Conservation (phyloP, 129 eudicot genomes). For the Flaveria bidentis region DNA sequence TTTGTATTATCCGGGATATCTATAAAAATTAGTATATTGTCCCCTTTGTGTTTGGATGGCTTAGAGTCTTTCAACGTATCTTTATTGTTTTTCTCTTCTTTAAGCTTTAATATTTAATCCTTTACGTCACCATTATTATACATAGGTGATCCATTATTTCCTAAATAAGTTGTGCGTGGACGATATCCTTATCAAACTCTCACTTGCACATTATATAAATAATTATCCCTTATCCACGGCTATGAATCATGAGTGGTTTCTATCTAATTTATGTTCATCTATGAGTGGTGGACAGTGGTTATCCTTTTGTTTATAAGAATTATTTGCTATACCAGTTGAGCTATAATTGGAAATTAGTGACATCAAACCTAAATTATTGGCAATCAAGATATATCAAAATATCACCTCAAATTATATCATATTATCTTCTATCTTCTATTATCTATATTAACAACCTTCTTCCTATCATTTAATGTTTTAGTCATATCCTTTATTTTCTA, state of each 20-base stretch:
- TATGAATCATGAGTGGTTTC: not conserved
- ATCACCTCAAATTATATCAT: conserved; percentile 1
- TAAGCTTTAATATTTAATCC: not conserved
- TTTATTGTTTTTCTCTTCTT: not conserved
- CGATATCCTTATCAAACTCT: conserved; percentile 12
- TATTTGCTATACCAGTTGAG: conserved; percentile 6
- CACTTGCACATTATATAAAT: not conserved
- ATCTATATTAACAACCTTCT: not conserved
- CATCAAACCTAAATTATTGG: conserved; percentile 37
- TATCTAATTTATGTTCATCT: not conserved
- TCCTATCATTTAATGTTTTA: not conserved
- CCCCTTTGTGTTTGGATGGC: not conserved
- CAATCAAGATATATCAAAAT: conserved; percentile 27
- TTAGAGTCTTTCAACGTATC: not conserved
- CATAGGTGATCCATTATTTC: not conserved
- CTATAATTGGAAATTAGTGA: conserved; percentile 31
- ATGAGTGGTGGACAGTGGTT: conserved; percentile 12
- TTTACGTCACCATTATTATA: not conserved
- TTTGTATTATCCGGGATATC: too few relatives aligned
- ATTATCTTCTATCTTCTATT: conserved; percentile 1
- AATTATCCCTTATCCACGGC: conserved; percentile 16
- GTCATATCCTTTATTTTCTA: not conserved
- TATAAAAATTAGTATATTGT: not conserved
- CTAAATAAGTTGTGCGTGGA: conserved; percentile 6
- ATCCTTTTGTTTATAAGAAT: not conserved